phyloP scores from a whole-genome alignment of 2,329 filamentous ascomycete species.

The Diaporthe nobilis region DNA sequence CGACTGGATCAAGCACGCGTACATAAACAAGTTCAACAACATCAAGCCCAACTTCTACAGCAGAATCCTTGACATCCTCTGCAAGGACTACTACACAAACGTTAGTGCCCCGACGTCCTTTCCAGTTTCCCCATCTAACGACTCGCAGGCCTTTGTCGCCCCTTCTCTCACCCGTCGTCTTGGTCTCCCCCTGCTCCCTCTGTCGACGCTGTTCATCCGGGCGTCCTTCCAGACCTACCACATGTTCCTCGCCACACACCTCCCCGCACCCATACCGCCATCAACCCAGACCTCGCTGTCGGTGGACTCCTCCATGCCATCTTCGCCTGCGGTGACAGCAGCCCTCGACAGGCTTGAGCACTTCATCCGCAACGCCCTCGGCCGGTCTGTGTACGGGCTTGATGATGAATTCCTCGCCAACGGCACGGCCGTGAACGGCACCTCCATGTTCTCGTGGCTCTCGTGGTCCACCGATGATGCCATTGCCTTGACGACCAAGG shows the following conservation, averaged over 20 bases:
- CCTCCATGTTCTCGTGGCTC: conserved; percentile 58
- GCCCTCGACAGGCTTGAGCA: conserved; percentile 85
- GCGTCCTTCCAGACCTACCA: conserved; percentile 96
- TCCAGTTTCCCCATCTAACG: conserved; percentile 35
- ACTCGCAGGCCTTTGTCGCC: conserved; percentile 82
- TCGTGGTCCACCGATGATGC: conserved; percentile 78
- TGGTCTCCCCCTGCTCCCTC: conserved; percentile 89
- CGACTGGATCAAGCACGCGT: conserved; percentile 96
- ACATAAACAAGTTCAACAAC: conserved; percentile 99
- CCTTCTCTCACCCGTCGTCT: conserved; percentile 91
- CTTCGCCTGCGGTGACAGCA: conserved; percentile 82
- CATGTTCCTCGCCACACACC: conserved; percentile 93
- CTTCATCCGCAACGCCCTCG: conserved; percentile 82
- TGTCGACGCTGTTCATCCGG: conserved; percentile 95
- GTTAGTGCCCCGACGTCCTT: conserved; percentile 60
- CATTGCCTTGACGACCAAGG: conserved; percentile 84
- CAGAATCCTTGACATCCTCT: conserved; percentile 91
- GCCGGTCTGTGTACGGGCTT: conserved; percentile 78
- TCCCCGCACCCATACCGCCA: conserved; percentile 79
- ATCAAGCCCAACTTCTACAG: conserved; percentile 91
- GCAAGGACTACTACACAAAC: conserved; percentile 98
- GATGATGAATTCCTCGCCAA: conserved; percentile 55
- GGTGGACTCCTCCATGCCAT: conserved; percentile 72
- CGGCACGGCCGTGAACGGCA: conserved; percentile 45
- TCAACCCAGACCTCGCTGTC: conserved; percentile 76